Conservation (phyloP, 1,139 yeast genomes). For the Candida neerlandica region DNA sequence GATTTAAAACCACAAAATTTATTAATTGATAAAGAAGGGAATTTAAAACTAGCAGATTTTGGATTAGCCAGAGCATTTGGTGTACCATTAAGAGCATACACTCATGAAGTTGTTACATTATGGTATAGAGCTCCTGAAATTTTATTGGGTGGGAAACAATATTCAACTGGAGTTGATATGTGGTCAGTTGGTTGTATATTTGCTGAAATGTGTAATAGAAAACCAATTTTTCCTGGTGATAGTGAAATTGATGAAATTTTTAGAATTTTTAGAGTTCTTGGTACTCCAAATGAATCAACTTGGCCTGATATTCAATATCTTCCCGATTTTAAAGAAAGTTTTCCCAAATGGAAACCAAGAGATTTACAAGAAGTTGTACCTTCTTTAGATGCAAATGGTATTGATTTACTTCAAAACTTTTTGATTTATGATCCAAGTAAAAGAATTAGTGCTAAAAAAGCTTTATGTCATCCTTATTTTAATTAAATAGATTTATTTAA, state of each 20-base stretch:
- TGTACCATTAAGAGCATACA: constrained; percentile 92
- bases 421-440: constrained; percentile 92
- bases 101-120: constrained; percentile 95
- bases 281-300: constrained; percentile 89
- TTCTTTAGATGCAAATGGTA: constrained; percentile 76
- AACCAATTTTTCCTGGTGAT: constrained; percentile 96
- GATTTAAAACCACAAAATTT: constrained; percentile 96
- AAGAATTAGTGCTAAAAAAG: constrained; percentile 92
- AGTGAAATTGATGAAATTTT: constrained; percentile 97
- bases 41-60: constrained; percentile 92
- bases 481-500: constrained; percentile 22
- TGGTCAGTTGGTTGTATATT: constrained; percentile 99
- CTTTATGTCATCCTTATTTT: constrained; percentile 88
- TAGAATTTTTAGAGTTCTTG: constrained; percentile 87
- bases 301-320: constrained; percentile 97
- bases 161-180: constrained; percentile 97
- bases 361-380: constrained; percentile 76
- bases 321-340: constrained; percentile 93
- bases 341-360: constrained; percentile 92
- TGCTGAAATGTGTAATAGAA: constrained; percentile 97
- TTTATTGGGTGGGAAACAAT: constrained; percentile 92
- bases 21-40: constrained; percentile 92
- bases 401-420: constrained; percentile 77
- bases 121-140: constrained; percentile 99
- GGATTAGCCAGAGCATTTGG: constrained; percentile 98